These are phyloP conservation scores for Gaeumannomyces sp. DNA, from an alignment of 2,329 filamentous ascomycete genomes.

Conservation along the genomic window DNA sequence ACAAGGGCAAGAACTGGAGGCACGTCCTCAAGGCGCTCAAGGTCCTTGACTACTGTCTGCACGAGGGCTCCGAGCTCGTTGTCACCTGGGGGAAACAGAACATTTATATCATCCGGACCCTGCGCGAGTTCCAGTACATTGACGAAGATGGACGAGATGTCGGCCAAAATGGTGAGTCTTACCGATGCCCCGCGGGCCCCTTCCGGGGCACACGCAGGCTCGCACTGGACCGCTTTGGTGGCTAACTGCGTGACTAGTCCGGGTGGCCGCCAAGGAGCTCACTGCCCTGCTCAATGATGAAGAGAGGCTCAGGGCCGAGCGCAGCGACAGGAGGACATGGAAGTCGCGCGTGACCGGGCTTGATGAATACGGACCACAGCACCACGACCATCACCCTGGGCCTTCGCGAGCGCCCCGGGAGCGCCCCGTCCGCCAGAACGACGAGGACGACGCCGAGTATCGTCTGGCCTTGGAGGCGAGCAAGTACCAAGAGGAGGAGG, in stretches of 20 bases:
- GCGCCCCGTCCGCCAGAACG: constrained; percentile 46
- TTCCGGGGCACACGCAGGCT: neutral
- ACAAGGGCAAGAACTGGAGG: constrained; percentile 99
- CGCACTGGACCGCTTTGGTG: neutral
- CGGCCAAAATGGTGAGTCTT: constrained; percentile 78
- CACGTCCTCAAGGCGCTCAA: constrained; percentile 97
- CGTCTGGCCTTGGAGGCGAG: constrained; percentile 88
- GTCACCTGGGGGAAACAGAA: constrained; percentile 98
- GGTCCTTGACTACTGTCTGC: constrained; percentile 94
- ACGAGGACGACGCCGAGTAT: constrained; percentile 91
- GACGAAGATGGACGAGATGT: constrained; percentile 95
- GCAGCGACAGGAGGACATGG: constrained; percentile 88
- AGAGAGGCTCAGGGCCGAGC: constrained; percentile 82
- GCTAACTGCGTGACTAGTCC: constrained; percentile 54
- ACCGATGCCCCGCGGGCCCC: neutral
- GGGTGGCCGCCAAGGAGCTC: constrained; percentile 91
- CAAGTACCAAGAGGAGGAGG: constrained; percentile 91
- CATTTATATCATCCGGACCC: constrained; percentile 96
- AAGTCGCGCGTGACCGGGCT: constrained; percentile 93
- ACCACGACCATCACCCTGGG: constrained; percentile 25
- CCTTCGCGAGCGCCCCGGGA: constrained; percentile 15
- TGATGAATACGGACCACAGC: constrained; percentile 63
- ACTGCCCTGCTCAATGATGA: constrained; percentile 90
- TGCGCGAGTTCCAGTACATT: constrained; percentile 93
- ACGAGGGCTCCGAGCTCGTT: constrained; percentile 92